phyloP scores from a whole-genome alignment of 176 grass and related monocot genomes.

The Tuctoria greenei region DNA sequence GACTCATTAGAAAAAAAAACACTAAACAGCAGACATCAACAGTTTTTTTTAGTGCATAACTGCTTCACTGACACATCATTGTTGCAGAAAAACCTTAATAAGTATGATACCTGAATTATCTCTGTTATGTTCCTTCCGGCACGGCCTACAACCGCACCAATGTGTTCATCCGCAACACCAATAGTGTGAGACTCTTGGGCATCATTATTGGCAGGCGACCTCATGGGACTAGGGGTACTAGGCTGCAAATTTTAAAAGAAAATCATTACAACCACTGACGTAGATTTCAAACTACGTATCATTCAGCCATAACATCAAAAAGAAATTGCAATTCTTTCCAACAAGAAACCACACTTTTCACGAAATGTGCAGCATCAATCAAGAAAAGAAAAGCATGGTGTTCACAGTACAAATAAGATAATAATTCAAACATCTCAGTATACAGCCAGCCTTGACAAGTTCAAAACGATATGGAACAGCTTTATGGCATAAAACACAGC shows the following conservation, averaged over 20 bases:
- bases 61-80: neutral
- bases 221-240: slow-evolving; percentile 24
- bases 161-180: slow-evolving; percentile 83
- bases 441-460: neutral
- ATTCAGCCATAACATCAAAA: neutral
- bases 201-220: slow-evolving; percentile 52
- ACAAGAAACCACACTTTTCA: neutral
- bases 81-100: neutral
- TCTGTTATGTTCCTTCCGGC: slow-evolving; percentile 85
- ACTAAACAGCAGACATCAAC: neutral
- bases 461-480: neutral
- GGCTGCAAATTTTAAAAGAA: slow-evolving; percentile 43
- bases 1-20: neutral
- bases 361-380: neutral
- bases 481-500: no score
- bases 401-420: slow-evolving; percentile 3
- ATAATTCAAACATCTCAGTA: slow-evolving; percentile 11
- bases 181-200: slow-evolving; percentile 66
- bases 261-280: neutral
- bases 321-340: slow-evolving; percentile 5
- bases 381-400: neutral
- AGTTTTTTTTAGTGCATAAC: neutral
- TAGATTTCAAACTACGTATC: neutral
- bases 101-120: slow-evolving; percentile 65
- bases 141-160: slow-evolving; percentile 82